These are phyloP conservation scores for Cutaneotrichosporon daszewskae DNA, from an alignment of 1,284 basidiomycete species.

Conservation along the genomic window DNA sequence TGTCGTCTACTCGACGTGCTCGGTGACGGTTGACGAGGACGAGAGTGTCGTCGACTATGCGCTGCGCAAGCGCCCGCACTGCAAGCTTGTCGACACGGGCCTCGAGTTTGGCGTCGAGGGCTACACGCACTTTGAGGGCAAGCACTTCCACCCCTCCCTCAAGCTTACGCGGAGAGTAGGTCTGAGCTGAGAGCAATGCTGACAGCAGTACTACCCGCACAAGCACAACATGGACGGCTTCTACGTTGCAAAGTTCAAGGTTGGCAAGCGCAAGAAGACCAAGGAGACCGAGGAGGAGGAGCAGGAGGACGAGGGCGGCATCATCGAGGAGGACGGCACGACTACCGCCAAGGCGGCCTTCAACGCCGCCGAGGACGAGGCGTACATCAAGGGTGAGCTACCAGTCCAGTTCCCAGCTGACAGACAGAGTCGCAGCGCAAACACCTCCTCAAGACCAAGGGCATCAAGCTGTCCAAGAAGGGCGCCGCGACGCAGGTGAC, in stretches of 20 bases:
- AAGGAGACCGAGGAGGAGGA: constrained; percentile 46
- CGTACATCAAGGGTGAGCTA: constrained; percentile 41
- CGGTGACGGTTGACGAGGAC: constrained; percentile 96
- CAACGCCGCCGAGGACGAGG: constrained; percentile 45
- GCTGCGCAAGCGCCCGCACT: constrained; percentile 92
- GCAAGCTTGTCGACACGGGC: constrained; percentile 86
- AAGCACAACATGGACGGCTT: constrained; percentile 81
- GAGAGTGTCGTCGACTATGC: constrained; percentile 98
- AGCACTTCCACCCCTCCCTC: constrained; percentile 74
- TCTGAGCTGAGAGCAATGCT: constrained; percentile 1
- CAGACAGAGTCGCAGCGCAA: constrained; percentile 46
- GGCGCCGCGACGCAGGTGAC: constrained; percentile 1
- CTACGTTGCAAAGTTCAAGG: constrained; percentile 96
- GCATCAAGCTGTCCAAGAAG: constrained; percentile 50
- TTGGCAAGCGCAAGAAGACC: constrained; percentile 66
- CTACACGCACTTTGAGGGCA: constrained; percentile 83
- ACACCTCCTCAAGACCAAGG: constrained; percentile 49
- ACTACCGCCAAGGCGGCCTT: constrained; percentile 28
- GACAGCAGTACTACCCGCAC: constrained; percentile 42
- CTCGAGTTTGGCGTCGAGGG: constrained; percentile 91
- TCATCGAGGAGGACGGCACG: constrained; percentile 16
- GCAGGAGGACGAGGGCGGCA: constrained; percentile 28
- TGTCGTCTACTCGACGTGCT: constrained; percentile 97
- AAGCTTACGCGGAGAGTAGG: constrained; percentile 65
- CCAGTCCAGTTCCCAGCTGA: not conserved